Evolutionary conservation across 768 basidiomycete species (phyloP).

Genomic region (Rhizopogon roseolus): DNA sequence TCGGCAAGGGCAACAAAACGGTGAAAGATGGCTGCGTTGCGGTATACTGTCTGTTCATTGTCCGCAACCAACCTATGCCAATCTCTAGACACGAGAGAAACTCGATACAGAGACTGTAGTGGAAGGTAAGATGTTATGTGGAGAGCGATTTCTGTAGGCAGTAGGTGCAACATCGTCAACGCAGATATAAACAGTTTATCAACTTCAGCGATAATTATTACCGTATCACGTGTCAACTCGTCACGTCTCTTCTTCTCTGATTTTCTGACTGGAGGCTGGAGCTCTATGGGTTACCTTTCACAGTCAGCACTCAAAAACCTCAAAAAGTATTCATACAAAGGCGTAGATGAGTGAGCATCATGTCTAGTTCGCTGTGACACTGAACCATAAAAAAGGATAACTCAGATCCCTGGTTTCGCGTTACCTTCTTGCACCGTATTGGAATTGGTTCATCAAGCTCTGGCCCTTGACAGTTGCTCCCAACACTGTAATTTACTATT

Average conservation of each 20-base stretch:
- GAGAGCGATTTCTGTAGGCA: slow-evolving; percentile 59
- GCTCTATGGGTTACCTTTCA: slow-evolving; percentile 60
- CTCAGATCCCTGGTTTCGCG: slow-evolving; percentile 70
- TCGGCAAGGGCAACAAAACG: slow-evolving; percentile 34
- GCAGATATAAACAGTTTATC: not conserved
- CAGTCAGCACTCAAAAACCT: slow-evolving; percentile 66
- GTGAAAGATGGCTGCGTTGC: slow-evolving; percentile 49
- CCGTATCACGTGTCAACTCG: not conserved
- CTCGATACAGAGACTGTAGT: slow-evolving; percentile 33
- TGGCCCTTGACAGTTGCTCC: slow-evolving; percentile 86
- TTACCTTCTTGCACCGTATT: slow-evolving; percentile 79
- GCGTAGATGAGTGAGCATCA: slow-evolving; percentile 66
- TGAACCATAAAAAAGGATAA: slow-evolving; percentile 5
- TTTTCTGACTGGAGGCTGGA: not conserved
- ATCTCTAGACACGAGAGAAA: slow-evolving; percentile 34
- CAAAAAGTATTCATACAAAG: slow-evolving; percentile 74
- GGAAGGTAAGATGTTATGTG: slow-evolving; percentile 46
- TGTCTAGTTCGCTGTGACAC: not conserved
- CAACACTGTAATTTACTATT: slow-evolving; percentile 60
- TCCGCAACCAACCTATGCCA: slow-evolving; percentile 43
- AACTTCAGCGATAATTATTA: too few relatives aligned
- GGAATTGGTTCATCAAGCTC: slow-evolving; percentile 87
- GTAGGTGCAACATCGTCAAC: slow-evolving; percentile 30
- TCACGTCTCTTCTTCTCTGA: slow-evolving; percentile 3
- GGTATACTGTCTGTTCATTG: slow-evolving; percentile 54